A percentile compares a stretch with the other conserved stretches of the same genome.
These are phyloP conservation scores for Cicer pinnatifidum DNA, from an alignment of 306 rosid species.

Conservation along the genomic window DNA sequence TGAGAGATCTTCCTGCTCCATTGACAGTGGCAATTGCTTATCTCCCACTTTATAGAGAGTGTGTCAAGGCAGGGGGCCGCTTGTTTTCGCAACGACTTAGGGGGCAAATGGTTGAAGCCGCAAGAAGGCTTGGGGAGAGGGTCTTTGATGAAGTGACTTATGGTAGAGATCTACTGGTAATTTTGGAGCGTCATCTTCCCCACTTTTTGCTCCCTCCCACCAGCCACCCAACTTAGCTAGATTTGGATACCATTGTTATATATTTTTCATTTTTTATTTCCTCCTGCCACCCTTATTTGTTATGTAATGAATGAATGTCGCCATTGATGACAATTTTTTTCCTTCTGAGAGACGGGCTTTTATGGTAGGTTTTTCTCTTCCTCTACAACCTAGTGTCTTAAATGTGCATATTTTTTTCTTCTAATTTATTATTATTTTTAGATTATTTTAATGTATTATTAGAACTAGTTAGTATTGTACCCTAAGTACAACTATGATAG, in stretches of 20 bases:
- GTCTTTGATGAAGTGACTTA: slow-evolving; percentile 59
- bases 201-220: slow-evolving; percentile 61
- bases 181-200: slow-evolving; percentile 84
- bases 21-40: slow-evolving; percentile 75
- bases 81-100: slow-evolving; percentile 77
- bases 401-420: neutral
- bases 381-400: neutral
- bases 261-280: slow-evolving; percentile 35
- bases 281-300: slow-evolving; percentile 21
- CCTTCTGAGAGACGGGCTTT: neutral
- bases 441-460: neutral
- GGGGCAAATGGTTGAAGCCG: slow-evolving; percentile 86
- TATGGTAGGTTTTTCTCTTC: neutral
- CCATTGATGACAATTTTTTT: slow-evolving; percentile 17
- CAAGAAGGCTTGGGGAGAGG: slow-evolving; percentile 68
- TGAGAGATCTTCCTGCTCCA: slow-evolving; percentile 81
- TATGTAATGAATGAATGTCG: slow-evolving; percentile 38
- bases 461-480: neutral
- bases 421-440: too few relatives aligned
- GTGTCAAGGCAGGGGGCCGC: slow-evolving; percentile 71
- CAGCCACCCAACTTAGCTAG: slow-evolving; percentile 46
- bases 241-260: slow-evolving; percentile 20
- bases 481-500: neutral
- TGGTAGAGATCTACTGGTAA: slow-evolving; percentile 66
- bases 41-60: slow-evolving; percentile 80